Base-by-base conservation (phyloP, 768 basidiomycete species). In the Serendipita indica region DNA sequence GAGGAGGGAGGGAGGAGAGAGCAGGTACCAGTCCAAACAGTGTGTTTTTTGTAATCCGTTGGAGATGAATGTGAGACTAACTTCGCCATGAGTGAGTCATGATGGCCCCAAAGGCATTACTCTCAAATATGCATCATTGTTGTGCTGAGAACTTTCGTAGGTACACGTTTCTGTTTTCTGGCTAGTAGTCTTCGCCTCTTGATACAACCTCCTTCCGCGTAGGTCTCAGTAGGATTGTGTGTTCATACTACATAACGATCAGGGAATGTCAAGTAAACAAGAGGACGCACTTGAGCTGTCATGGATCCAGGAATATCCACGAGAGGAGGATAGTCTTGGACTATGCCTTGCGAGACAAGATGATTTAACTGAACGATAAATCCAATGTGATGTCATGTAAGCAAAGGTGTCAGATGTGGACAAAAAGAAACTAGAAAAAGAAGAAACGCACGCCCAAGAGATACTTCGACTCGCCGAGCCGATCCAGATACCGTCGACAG, bases 401-500 rank as follows among this genome's bases (percentile, higher is more conserved):
- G 27, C 13, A 16, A 39, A 61, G 33, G 6, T 16, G 3, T 25
- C 45, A 27, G 18, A 25, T 52, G 14, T 33, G 39, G 16, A 52
- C 32, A 56, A 43, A 52, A 12, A 22, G 2, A 34, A 22, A 27
- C 43, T 27, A 56, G 33, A 41, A 33, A 41, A 58, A 41, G 4
- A 37, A 56, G 25, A 4, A 20, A 72, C 79, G 60, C 59, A 96
- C 89, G 60, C 89, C 94, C 37, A 97, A 74, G 18, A 98, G 73
- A 69, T 99, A 94, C 70, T 86, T 90, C 73, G 80, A 89, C 73
- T 97, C 92, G 13, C 96, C 96, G 3, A 76, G 73, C 25, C 93
- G 82, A 66, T 98, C 96, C 18, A 99, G 79, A 70, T 99, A 99
- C 62, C 96, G 77, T 64, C 93, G 80, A 70, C 94, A 97, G 71